Conservation (phyloP, 768 basidiomycete genomes). For the Tricholoma sp. region DNA sequence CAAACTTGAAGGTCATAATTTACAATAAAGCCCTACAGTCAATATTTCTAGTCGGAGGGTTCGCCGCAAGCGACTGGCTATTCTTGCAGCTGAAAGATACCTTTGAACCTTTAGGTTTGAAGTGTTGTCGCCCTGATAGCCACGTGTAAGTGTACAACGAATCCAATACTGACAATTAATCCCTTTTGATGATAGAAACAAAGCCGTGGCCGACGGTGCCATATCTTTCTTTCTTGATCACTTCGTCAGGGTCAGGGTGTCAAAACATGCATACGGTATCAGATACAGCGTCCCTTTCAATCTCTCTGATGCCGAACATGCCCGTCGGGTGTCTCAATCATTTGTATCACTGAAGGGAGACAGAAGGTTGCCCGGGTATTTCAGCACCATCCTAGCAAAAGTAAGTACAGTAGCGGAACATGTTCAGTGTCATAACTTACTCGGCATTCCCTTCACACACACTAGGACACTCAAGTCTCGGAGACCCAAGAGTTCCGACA, state of each 20-base stretch:
- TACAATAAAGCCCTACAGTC: conserved; percentile 17
- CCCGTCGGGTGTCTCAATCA: neutral
- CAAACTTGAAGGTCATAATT: neutral
- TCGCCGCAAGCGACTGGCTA: conserved; percentile 40
- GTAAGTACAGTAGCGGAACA: neutral
- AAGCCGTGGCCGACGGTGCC: conserved; percentile 43
- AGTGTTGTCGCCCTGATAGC: conserved; percentile 12
- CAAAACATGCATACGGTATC: conserved; percentile 35
- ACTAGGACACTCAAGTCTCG: conserved; percentile 7
- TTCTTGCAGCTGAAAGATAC: conserved; percentile 23
- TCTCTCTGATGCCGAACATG: conserved; percentile 12
- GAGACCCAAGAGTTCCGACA: conserved; percentile 11
- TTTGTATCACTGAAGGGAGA: neutral
- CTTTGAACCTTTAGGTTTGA: conserved; percentile 16
- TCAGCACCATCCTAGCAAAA: conserved; percentile 1
- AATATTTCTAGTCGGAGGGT: conserved; percentile 41
- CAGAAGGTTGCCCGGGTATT: neutral
- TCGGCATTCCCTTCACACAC: too few species aligned
- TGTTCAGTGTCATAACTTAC: neutral
- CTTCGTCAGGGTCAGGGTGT: conserved; percentile 31
- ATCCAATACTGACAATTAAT: neutral
- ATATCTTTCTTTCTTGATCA: conserved; percentile 40
- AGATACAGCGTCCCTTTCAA: conserved; percentile 6
- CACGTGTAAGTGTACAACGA: conserved; percentile 9
- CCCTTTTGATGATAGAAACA: conserved; percentile 26